These are phyloP conservation scores for Capronia epimyces DNA, from an alignment of 2,329 filamentous ascomycete genomes.

Conservation along the genomic window DNA sequence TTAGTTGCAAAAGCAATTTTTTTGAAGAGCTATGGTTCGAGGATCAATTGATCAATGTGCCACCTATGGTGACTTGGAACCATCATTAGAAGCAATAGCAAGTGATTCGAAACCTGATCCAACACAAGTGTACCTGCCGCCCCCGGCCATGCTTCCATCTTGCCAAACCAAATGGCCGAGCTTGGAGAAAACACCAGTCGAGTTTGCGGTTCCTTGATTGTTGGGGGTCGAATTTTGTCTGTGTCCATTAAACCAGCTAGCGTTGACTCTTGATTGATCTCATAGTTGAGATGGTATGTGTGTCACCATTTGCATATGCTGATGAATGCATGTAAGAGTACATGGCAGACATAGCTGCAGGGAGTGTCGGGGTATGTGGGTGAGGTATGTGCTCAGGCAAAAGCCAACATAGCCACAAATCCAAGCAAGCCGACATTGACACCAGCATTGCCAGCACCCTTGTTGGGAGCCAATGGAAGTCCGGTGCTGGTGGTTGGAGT, in stretches of 20 bases:
- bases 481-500: slow-evolving; percentile 13
- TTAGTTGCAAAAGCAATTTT: slow-evolving; percentile 13
- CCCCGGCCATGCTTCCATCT: slow-evolving; percentile 3
- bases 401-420: slow-evolving; percentile 23
- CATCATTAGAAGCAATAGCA: slow-evolving; percentile 15
- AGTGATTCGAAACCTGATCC: slow-evolving; percentile 14
- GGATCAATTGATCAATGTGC: slow-evolving; percentile 11
- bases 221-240: slow-evolving; percentile 1
- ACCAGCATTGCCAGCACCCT: slow-evolving; percentile 65
- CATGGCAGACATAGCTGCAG: slow-evolving; percentile 26
- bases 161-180: slow-evolving; percentile 18
- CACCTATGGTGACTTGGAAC: slow-evolving; percentile 12
- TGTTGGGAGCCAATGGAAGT: slow-evolving; percentile 22
- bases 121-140: slow-evolving; percentile 5
- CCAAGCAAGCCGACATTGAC: slow-evolving; percentile 67
- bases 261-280: slow-evolving; percentile 12
- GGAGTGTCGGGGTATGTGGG: slow-evolving; percentile 20
- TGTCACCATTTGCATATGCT: slow-evolving; percentile 18
- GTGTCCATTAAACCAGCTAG: slow-evolving; percentile 10
- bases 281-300: slow-evolving; percentile 10
- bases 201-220: slow-evolving; percentile 5
- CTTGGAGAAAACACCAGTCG: slow-evolving; percentile 3
- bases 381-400: slow-evolving; percentile 16
- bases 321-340: slow-evolving; percentile 18
- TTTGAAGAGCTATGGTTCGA: slow-evolving; percentile 10